Conservation (phyloP, 441 rosid species). For the Omphalea diandra region DNA sequence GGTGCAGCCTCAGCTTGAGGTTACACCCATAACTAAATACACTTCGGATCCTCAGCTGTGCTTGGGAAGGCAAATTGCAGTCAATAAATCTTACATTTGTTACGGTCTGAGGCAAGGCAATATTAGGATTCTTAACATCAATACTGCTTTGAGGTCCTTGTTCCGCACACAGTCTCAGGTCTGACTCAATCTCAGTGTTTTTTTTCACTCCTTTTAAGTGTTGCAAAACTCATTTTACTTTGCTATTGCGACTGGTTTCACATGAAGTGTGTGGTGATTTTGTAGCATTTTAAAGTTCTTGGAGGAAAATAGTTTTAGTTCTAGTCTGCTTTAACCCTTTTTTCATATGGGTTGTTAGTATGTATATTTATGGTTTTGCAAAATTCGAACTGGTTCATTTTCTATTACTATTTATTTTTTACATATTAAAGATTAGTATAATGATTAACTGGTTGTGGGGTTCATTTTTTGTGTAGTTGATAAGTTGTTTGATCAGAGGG, state of each 20-base stretch:
- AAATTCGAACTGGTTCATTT: neutral
- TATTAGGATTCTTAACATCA: conserved; percentile 72
- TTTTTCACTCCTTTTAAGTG: neutral
- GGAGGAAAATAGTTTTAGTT: no score
- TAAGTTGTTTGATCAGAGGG: neutral
- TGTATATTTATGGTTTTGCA: neutral
- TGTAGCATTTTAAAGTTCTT: no score
- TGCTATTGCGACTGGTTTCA: no score
- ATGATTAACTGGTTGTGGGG: neutral
- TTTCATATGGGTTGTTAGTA: neutral
- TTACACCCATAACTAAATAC: conserved; percentile 71
- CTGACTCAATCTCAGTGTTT: neutral
- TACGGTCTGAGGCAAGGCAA: conserved; percentile 78
- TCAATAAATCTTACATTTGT: conserved; percentile 63
- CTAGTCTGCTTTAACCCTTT: neutral
- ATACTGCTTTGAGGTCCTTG: conserved; percentile 69
- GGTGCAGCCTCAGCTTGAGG: conserved; percentile 72
- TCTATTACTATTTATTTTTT: neutral
- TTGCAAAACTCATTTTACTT: neutral
- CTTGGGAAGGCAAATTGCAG: conserved; percentile 76
- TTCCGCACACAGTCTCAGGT: conserved; percentile 84
- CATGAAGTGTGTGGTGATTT: neutral
- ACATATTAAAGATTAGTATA: neutral
- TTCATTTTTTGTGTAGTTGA: neutral
- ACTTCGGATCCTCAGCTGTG: conserved; percentile 69